A percentile compares a stretch with the other conserved stretches of the same genome.
These are phyloP conservation scores for Conoideocrella luteorostrata DNA, from an alignment of 2,329 filamentous ascomycete species.

Conservation along the genomic window DNA sequence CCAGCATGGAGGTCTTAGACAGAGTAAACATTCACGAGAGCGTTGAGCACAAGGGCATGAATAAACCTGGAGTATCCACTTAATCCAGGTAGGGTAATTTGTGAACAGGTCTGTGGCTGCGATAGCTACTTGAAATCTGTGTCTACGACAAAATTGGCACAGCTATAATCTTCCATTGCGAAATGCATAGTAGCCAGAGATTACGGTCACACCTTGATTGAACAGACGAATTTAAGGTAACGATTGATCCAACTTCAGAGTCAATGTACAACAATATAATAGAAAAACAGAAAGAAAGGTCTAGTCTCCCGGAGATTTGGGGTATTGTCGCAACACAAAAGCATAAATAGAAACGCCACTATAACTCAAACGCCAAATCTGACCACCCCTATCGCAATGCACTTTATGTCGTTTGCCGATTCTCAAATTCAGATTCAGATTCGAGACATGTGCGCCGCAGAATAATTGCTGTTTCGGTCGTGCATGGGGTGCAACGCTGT, in stretches of 20 bases:
- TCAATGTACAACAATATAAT: neutral
- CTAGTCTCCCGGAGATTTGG: neutral
- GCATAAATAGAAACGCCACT: neutral
- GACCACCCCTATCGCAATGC: neutral
- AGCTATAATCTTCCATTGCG: no score
- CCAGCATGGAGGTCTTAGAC: neutral
- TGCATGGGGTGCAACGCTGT: conserved; percentile 50
- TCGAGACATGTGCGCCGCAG: conserved; percentile 42
- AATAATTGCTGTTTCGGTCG: conserved; percentile 39
- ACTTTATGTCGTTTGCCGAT: neutral
- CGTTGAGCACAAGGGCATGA: no score
- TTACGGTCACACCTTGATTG: no score
- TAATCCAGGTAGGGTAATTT: no score
- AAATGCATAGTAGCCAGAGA: no score
- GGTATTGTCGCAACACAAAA: conserved; percentile 5
- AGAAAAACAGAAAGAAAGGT: neutral
- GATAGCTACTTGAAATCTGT: no score
- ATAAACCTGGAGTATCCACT: no score
- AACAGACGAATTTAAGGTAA: no score
- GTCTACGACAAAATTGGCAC: no score
- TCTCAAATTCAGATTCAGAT: conserved; percentile 42
- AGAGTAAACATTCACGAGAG: no score
- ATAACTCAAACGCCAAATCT: neutral
- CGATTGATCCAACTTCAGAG: no score
- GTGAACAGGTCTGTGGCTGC: no score